Evolutionary conservation across 148 eudicot genomes (phyloP), one percentile per base, ranked within the genome.

Genomic region (Vaccinium corymbosum): DNA sequence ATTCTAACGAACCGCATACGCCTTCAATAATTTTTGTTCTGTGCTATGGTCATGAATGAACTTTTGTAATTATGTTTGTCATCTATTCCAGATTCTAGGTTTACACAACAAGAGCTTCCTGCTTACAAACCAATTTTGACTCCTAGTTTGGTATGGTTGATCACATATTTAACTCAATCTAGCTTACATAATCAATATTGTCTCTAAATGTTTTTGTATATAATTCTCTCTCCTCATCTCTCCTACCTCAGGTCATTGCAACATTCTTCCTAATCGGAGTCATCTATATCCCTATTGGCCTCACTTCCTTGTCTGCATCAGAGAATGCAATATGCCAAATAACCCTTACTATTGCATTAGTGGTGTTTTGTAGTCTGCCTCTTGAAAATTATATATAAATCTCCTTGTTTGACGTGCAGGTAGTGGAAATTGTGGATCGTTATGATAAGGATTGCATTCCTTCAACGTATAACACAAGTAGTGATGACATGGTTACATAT

Each of bases 371-470:
- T 11, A 80, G 68, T 80, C 5, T 38, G 61, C 55, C 49, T 80
- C 38, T 75, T 51, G 77, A 14, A 13, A 76, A 19, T 25, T 25
- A 11, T 52, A 22, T 16, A 53, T 42, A 2, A 64, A 11, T 16
- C 61, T 59, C 81, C 55, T 53, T 29, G 46, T 82, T 82, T 77
- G 27, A 22, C 25, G 35, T 84, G 80, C 70, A 94, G 98, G 94
- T 94, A 80, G 87, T 89, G 25, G 94, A 93, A 83, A 85, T 94
- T 83, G 93, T 90, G 38, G 90, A 94, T 20, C 85, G 89, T 46
- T 94, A 94, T 83, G 95, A 94, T 83, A 82, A 56, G 62, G 88
- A 86, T n/a, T 94, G 98, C 48, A 74, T 93, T 62, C 95, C 95
- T 46, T 84, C 85, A 59, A 22, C 68, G 52, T 89, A 84, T 79